Percentiles rank a stretch among this genome's conserved stretches.
Conservation (phyloP, 2,329 filamentous ascomycete genomes). For the Pleochaeta shiraiana region DNA sequence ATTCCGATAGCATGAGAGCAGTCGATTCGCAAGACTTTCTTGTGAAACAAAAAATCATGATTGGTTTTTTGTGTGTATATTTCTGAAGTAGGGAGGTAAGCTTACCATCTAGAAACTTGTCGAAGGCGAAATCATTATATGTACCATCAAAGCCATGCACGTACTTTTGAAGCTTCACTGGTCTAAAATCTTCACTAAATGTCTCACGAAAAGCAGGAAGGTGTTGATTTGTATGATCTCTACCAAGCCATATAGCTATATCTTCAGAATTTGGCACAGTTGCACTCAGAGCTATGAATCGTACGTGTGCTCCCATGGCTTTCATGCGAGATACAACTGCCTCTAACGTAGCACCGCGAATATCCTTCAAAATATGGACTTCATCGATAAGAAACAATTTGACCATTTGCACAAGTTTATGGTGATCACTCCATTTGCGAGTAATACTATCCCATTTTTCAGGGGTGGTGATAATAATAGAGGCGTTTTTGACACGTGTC, state of each 20-base stretch:
- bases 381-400: slow-evolving; percentile 73
- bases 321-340: slow-evolving; percentile 79
- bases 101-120: slow-evolving; percentile 42
- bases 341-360: slow-evolving; percentile 58
- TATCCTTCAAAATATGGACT: slow-evolving; percentile 67
- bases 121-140: slow-evolving; percentile 55
- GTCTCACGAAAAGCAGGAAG: slow-evolving; percentile 42
- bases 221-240: slow-evolving; percentile 32
- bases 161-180: slow-evolving; percentile 53
- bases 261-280: slow-evolving; percentile 68
- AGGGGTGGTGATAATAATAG: slow-evolving; percentile 70
- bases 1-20: slow-evolving; percentile 41
- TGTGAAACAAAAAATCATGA: slow-evolving; percentile 69
- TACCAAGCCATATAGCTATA: slow-evolving; percentile 61
- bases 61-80: slow-evolving; percentile 49
- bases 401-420: slow-evolving; percentile 49
- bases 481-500: slow-evolving; percentile 45
- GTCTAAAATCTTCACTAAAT: slow-evolving; percentile 63
- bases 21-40: slow-evolving; percentile 47
- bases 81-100: slow-evolving; percentile 42
- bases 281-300: slow-evolving; percentile 64
- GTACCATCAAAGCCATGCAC: slow-evolving; percentile 46
- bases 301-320: slow-evolving; percentile 48
- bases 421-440: slow-evolving; percentile 66
- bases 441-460: slow-evolving; percentile 90